These are phyloP conservation scores for Chaetomiaceae sp. DNA, from an alignment of 2,329 filamentous ascomycete species.

Conservation along the genomic window DNA sequence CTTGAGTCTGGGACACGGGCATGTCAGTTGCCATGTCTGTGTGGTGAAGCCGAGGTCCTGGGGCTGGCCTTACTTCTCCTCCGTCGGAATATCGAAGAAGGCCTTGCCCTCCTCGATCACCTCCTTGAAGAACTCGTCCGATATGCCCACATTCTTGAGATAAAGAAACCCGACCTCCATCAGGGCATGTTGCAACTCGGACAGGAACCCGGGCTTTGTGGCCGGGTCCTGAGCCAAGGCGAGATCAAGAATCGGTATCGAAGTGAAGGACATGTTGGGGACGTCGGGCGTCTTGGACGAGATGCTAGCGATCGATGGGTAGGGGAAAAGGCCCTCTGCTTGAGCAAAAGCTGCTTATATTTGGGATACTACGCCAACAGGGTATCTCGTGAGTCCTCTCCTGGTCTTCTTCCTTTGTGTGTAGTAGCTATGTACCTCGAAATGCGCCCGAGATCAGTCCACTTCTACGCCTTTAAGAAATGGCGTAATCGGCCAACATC, in stretches of 20 bases:
- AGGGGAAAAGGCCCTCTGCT: background rate
- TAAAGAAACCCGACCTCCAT: constrained; percentile 88
- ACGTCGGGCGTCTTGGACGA: background rate
- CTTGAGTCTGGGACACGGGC: constrained; percentile 42
- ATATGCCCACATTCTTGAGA: constrained; percentile 71
- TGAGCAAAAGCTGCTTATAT: constrained; percentile 3
- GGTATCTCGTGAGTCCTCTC: constrained; percentile 14
- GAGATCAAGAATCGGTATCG: constrained; percentile 74
- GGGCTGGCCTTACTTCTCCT: constrained; percentile 58
- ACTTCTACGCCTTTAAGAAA: constrained; percentile 18
- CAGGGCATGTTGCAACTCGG: constrained; percentile 66
- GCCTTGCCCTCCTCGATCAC: constrained; percentile 63
- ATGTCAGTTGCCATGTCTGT: background rate
- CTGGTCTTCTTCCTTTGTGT: background rate
- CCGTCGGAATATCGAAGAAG: constrained; percentile 72
- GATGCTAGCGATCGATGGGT: no score
- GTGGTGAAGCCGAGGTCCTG: background rate
- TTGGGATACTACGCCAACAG: constrained; percentile 10
- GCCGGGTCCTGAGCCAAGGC: constrained; percentile 56
- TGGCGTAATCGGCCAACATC: constrained; percentile 36
- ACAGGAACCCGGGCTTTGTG: constrained; percentile 68
- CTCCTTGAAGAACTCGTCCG: constrained; percentile 56
- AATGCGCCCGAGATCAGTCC: constrained; percentile 6
- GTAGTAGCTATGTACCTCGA: background rate
- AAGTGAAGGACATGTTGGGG: constrained; percentile 61